Percentiles rank a stretch among this genome's conserved stretches.
phyloP scores from a whole-genome alignment of 192 early-diverging fungal genomes.

The Coemansia sp. region DNA sequence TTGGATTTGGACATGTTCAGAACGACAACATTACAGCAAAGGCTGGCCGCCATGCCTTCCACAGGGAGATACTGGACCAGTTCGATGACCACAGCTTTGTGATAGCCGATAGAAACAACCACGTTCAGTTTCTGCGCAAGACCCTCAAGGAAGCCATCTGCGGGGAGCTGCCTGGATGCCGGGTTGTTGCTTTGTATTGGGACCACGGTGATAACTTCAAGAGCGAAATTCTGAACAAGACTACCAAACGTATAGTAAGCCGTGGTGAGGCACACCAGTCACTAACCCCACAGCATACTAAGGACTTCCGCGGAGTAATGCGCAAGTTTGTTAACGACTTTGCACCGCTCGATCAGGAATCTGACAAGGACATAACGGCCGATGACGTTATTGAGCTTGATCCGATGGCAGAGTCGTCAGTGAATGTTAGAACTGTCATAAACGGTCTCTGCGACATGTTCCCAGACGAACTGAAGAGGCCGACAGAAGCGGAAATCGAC shows the following conservation, averaged over 20 bases:
- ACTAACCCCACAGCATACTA: slow-evolving; percentile 66
- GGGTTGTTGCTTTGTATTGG: slow-evolving; percentile 79
- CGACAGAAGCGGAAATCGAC: slow-evolving; percentile 53
- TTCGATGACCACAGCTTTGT: slow-evolving; percentile 64
- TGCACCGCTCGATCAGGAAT: slow-evolving; percentile 57
- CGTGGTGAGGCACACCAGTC: slow-evolving; percentile 83
- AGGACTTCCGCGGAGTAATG: slow-evolving; percentile 61
- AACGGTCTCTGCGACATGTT: slow-evolving; percentile 52
- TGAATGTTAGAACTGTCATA: slow-evolving; percentile 52
- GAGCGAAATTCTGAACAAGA: slow-evolving; percentile 55
- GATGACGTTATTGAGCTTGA: slow-evolving; percentile 61
- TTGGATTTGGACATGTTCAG: slow-evolving; percentile 75
- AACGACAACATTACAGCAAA: slow-evolving; percentile 75
- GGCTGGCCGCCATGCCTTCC: slow-evolving; percentile 55
- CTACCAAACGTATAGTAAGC: slow-evolving; percentile 56
- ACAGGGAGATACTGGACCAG: slow-evolving; percentile 55
- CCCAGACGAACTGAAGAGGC: slow-evolving; percentile 31
- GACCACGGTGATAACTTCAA: slow-evolving; percentile 53
- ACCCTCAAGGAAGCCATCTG: slow-evolving; percentile 56
- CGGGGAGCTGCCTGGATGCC: slow-evolving; percentile 58
- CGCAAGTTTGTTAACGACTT: slow-evolving; percentile 55
- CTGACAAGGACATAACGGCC: slow-evolving; percentile 55
- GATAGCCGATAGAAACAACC: slow-evolving; percentile 81
- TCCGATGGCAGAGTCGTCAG: slow-evolving; percentile 51
- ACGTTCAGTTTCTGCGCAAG: slow-evolving; percentile 57